Base-by-base conservation (phyloP, 176 grass and related monocot genomes). In the Triticum timopheevii region DNA sequence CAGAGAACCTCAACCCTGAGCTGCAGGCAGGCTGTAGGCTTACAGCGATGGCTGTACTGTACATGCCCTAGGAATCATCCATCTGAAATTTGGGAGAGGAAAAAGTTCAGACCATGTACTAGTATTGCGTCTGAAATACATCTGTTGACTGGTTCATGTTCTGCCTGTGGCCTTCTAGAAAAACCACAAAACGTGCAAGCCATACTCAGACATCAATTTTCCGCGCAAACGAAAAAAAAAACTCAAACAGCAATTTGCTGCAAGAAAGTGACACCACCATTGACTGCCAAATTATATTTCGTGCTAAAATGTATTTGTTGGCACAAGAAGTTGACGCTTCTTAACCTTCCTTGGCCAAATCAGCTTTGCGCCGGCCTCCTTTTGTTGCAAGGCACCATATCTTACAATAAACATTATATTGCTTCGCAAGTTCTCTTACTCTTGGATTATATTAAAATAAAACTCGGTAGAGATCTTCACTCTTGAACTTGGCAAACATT, bases 11-110 rank as follows among this genome's bases (percentile, higher is more conserved):
- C 5, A 36, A 27, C 71, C n/a, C 13, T 7, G 39, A 62, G 42
- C 13, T 33, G 47, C 44, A 40, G 72, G 72, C 71, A 58, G 56
- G 56, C 56, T 22, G 56, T 59, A 59, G 28, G 31, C 61, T 75
- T 80, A 73, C 27, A 28, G 20, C 30, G n/a, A 79, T 19, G 16
- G 49, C 23, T 66, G 80, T 63, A 63, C 31, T 74, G 80, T 63
- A 63, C 30, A 70, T 8, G 66, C 58, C 59, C 10, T 13, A 34
- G 73, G 31, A 73, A 67, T 45, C 40, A 79, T 28, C 73, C 36
- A 80, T 52, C 76, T 91, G 89, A 80, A 80, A 91, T 61, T 59
- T 59, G 31, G 27, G 20, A 79, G 80, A 79, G 79, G 63, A 45
- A 20, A 82, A 72, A 44, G 78, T 3, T 34, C 24, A 23, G 77